phyloP scores from a whole-genome alignment of 2,329 filamentous ascomycete species.

The Trichoderma atroviride region DNA sequence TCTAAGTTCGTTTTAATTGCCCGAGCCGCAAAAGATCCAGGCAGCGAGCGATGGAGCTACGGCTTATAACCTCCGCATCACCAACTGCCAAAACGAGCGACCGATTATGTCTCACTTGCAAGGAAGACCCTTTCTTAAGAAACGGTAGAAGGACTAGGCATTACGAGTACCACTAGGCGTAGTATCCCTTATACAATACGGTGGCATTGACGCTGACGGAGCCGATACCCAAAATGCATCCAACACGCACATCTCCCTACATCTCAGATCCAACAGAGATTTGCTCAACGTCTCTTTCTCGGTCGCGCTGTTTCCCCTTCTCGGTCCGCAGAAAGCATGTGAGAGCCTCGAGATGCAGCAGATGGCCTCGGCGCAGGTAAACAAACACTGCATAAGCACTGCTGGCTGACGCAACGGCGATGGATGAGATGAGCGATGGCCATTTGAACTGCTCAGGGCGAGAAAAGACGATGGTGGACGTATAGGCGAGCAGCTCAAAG shows the following conservation, averaged over 20 bases:
- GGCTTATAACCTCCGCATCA: neutral
- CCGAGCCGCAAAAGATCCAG: conserved; percentile 7
- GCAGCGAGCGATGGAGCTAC: neutral
- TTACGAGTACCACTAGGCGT: neutral
- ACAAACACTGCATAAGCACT: conserved; percentile 20
- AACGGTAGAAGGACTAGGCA: neutral
- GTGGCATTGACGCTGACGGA: neutral
- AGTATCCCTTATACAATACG: neutral
- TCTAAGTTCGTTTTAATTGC: neutral
- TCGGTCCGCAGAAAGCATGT: neutral
- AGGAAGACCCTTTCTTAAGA: neutral
- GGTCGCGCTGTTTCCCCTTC: neutral
- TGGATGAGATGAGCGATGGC: conserved; percentile 54
- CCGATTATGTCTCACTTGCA: neutral
- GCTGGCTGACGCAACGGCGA: conserved; percentile 15
- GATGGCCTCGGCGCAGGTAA: conserved; percentile 17
- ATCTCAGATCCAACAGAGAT: neutral
- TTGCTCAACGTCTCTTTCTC: neutral
- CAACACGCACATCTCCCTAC: neutral
- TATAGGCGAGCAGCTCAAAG: conserved; percentile 70
- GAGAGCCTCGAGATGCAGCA: conserved; percentile 18
- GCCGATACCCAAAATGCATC: neutral
- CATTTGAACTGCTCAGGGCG: conserved; percentile 65
- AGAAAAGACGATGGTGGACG: conserved; percentile 65
- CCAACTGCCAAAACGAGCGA: neutral